Base-by-base conservation (phyloP, 257 asterid genomes). In the Solanum chiquidenum region DNA sequence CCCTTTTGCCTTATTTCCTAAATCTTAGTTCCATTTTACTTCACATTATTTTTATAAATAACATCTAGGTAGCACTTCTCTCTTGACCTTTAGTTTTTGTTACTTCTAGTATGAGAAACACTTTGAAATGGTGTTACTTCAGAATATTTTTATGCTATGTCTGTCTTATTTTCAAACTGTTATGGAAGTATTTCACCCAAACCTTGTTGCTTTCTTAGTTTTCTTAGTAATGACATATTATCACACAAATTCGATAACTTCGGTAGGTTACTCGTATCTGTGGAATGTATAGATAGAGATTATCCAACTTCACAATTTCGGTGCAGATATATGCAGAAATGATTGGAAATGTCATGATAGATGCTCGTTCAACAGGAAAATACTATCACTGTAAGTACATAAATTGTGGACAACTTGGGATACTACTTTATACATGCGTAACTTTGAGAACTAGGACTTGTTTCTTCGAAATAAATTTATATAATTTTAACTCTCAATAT, bases 291-390 rank as follows among this genome's bases (percentile, higher is more conserved):
- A 10, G 49, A 38, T 37, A n/a, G 20, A 35, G 58, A 31, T 9
- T 82, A 82, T 49, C 29, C 85, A 6, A 29, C 86, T 83, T 55
- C 80, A 66, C 58, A 82, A 83, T 66, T 82, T 60, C 31, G 80
- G 88, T 90, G 88, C 93, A 98, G 99, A 98, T 98, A 89, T 98
- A 96, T 89, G 94, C 99, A 86, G 99, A 98, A 90, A 98, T 98
- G 99, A 94, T 95, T 83, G 96, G 96, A 86, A 94, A 94, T 88
- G 98, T 95, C 87, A 95, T 95, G 98, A 86, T 94, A 52, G 99
- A 98, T 93, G 99, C 99, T 49, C 99, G 99, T 60, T 98, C 99
- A 86, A 96, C 99, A 87, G 99, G 98, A 90, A 98, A 98, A 93
- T 98, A 98, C 90, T 98, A 98, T 75, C 99, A 98, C 76, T 98